These are phyloP conservation scores for Herpotrichia juniperi DNA, from an alignment of 2,329 filamentous ascomycete species.

Conservation along the genomic window DNA sequence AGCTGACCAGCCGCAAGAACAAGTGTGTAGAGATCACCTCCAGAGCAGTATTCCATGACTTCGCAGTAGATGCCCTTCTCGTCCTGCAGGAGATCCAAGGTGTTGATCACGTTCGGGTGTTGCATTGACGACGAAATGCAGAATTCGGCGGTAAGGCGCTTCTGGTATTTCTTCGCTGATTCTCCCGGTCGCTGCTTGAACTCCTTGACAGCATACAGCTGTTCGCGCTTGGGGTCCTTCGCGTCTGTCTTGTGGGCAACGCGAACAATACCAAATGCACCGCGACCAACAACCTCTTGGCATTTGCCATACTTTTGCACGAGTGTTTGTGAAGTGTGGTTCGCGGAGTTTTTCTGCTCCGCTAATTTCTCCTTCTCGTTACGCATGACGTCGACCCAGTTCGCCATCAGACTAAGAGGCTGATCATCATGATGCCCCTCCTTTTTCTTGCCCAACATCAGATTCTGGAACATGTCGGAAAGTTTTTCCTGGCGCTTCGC, in stretches of 20 bases:
- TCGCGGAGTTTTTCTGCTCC: slow-evolving; percentile 77
- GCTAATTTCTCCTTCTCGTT: slow-evolving; percentile 80
- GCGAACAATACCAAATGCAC: slow-evolving; percentile 95
- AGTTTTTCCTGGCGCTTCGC: slow-evolving; percentile 94
- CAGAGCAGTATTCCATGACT: slow-evolving; percentile 99
- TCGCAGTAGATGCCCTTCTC: slow-evolving; percentile 98
- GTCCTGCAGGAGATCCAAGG: slow-evolving; percentile 91
- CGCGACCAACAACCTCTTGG: slow-evolving; percentile 93
- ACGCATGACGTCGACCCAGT: slow-evolving; percentile 93
- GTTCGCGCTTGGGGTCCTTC: slow-evolving; percentile 76
- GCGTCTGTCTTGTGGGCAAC: slow-evolving; percentile 96
- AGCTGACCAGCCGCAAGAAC: slow-evolving; percentile 91
- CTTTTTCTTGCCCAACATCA: slow-evolving; percentile 81
- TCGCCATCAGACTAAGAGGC: slow-evolving; percentile 90
- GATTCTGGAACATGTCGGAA: slow-evolving; percentile 84
- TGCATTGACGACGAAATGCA: slow-evolving; percentile 97
- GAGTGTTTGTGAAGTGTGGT: slow-evolving; percentile 76
- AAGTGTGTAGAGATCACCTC: slow-evolving; percentile 92
- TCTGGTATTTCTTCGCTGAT: slow-evolving; percentile 96
- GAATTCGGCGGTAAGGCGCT: slow-evolving; percentile 94
- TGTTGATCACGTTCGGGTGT: slow-evolving; percentile 98
- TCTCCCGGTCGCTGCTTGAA: slow-evolving; percentile 94
- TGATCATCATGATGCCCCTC: slow-evolving; percentile 73
- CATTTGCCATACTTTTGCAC: slow-evolving; percentile 99
- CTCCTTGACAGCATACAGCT: slow-evolving; percentile 97